A percentile compares a stretch with the other conserved stretches of the same genome.
Conservation (phyloP, 495 filamentous ascomycete species). For the Cryomyces minteri region DNA sequence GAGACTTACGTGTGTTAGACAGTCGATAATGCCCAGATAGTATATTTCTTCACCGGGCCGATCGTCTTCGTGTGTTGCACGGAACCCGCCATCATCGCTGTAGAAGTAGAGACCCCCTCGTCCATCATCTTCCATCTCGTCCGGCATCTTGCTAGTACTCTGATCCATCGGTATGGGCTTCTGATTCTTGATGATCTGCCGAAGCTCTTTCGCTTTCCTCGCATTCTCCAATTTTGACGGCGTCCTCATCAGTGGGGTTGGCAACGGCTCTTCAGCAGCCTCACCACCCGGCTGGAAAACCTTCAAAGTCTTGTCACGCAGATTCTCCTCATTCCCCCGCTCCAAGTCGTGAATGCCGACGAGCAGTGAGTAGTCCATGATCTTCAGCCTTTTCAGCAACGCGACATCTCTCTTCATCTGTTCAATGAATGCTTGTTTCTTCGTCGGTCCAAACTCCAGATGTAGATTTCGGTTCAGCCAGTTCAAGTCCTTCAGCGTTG, state of each 20-base stretch:
- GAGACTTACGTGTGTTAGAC: constrained; percentile 71
- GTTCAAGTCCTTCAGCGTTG: constrained; percentile 92
- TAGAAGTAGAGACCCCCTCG: constrained; percentile 63
- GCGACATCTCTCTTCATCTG: constrained; percentile 79
- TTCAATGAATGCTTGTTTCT: constrained; percentile 69
- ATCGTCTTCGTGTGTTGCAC: constrained; percentile 84
- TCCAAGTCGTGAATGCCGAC: constrained; percentile 84
- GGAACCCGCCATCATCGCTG: constrained; percentile 81
- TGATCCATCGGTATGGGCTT: constrained; percentile 81
- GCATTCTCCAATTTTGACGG: constrained; percentile 88
- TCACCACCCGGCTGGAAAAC: constrained; percentile 86
- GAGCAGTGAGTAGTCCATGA: constrained; percentile 97
- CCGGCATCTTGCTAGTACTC: constrained; percentile 70
- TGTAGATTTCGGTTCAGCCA: constrained; percentile 78
- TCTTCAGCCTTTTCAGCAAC: constrained; percentile 68
- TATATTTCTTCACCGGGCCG: constrained; percentile 79
- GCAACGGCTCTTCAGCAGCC: constrained; percentile 32
- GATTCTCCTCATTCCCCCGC: constrained; percentile 83
- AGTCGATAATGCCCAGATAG: constrained; percentile 95
- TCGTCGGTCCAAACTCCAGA: constrained; percentile 71
- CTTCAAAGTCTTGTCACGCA: constrained; percentile 84
- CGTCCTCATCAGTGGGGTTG: constrained; percentile 53
- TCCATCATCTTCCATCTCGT: constrained; percentile 54
- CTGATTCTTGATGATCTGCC: constrained; percentile 83
- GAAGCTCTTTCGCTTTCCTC: constrained; percentile 76